Conservation (phyloP, 352 stramenopile species). For the Phytophthora tentaculata region DNA sequence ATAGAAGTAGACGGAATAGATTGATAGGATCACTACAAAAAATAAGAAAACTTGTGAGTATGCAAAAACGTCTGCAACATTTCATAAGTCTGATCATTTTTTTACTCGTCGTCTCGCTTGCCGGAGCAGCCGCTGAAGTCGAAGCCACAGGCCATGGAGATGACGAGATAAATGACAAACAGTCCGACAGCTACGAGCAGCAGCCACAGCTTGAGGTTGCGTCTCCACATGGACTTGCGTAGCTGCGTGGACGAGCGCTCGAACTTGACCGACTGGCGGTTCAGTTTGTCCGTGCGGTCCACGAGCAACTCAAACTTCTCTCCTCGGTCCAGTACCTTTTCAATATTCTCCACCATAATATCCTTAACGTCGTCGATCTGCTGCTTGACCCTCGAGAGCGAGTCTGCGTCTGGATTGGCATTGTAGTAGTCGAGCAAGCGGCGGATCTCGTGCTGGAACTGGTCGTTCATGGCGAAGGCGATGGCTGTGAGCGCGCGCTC, state of each 20-base stretch:
- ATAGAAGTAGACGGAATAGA: constrained; percentile 41
- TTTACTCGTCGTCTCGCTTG: constrained; percentile 51
- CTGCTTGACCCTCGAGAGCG: constrained; percentile 92
- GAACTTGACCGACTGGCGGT: constrained; percentile 97
- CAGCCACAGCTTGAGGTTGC: constrained; percentile 89
- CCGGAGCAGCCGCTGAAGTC: constrained; percentile 83
- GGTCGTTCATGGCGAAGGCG: constrained; percentile 98
- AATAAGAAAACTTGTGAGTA: constrained; percentile 10
- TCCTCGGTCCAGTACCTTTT: constrained; percentile 98
- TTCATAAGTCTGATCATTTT: constrained; percentile 1
- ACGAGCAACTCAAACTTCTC: constrained; percentile 98
- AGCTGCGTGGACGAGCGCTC: constrained; percentile 92
- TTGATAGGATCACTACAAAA: constrained; percentile 9
- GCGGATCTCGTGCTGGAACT: constrained; percentile 95
- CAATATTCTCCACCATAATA: constrained; percentile 99
- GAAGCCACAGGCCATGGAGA: constrained; percentile 89
- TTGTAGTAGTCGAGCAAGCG: constrained; percentile 91
- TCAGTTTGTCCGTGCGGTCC: constrained; percentile 95
- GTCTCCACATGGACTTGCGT: constrained; percentile 87
- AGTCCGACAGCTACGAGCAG: constrained; percentile 78
- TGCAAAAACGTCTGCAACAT: constrained; percentile 10
- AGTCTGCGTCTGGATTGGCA: constrained; percentile 91
- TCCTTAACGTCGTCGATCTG: constrained; percentile 99
- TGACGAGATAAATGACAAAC: constrained; percentile 87
- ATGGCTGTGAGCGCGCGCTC: constrained; percentile 90